phyloP scores from a whole-genome alignment of 1,139 yeast species.

The Pichia sp. region DNA sequence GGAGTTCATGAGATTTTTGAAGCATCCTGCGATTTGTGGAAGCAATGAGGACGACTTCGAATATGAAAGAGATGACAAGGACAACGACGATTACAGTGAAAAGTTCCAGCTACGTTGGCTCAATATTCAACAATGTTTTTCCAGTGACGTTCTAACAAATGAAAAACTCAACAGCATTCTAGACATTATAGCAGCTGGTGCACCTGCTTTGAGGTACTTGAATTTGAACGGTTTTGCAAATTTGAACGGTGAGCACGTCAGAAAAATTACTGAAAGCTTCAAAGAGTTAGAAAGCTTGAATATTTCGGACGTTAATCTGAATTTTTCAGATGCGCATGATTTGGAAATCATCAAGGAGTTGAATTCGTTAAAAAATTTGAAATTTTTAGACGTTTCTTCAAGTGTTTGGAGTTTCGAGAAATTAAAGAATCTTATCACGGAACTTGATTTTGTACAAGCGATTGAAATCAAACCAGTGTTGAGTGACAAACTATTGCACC shows the following conservation, averaged over 20 bases:
- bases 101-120: conserved; percentile 54
- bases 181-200: conserved; percentile 24
- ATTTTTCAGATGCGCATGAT: conserved; percentile 11
- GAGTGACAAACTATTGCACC: conserved; percentile 16
- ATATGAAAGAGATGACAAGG: not conserved
- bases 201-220: conserved; percentile 46
- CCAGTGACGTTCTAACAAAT: conserved; percentile 38
- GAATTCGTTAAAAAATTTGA: conserved; percentile 11
- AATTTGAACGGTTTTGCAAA: conserved; percentile 73
- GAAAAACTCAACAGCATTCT: conserved; percentile 13
- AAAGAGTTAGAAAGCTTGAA: conserved; percentile 54
- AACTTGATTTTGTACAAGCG: conserved; percentile 9
- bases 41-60: not conserved
- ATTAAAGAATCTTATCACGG: conserved; percentile 8
- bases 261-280: conserved; percentile 52
- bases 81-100: conserved; percentile 26
- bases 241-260: conserved; percentile 49
- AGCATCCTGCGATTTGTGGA: conserved; percentile 57
- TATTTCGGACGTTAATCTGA: conserved; percentile 28
- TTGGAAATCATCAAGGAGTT: conserved; percentile 6
- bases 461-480: conserved; percentile 15
- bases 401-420: conserved; percentile 7
- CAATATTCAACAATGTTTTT: conserved; percentile 67
- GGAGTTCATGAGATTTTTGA: conserved; percentile 66
- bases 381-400: conserved; percentile 16